Evolutionary conservation across 1,139 yeast species (phyloP).

Genomic region (Nakaseomyces delphensis): DNA sequence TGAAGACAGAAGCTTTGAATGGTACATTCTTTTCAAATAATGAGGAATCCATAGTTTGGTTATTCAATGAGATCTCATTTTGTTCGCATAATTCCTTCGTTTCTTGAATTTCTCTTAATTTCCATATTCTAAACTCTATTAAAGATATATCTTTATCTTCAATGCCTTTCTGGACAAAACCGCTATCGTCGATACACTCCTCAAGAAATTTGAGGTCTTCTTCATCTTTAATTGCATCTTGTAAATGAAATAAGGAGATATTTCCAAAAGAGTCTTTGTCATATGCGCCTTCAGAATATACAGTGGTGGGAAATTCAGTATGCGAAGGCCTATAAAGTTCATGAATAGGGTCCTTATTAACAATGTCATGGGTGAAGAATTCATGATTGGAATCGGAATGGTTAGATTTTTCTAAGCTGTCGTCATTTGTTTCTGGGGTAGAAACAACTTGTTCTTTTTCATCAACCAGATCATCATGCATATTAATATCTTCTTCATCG

Average conservation of each 20-base stretch:
- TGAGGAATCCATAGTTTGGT: slow-evolving; percentile 29
- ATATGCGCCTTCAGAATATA: slow-evolving; percentile 23
- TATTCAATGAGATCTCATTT: slow-evolving; percentile 7
- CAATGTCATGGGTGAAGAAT: background rate
- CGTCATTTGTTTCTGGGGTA: slow-evolving; percentile 8
- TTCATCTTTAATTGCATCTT: slow-evolving; percentile 52
- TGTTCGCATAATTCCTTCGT: background rate
- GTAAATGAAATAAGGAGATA: slow-evolving; percentile 46
- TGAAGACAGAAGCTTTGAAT: slow-evolving; percentile 67
- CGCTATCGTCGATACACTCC: slow-evolving; percentile 34
- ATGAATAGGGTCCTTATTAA: background rate
- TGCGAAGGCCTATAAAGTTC: slow-evolving; percentile 20
- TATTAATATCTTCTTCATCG: slow-evolving; percentile 11
- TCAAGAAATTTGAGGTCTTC: slow-evolving; percentile 59
- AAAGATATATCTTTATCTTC: background rate
- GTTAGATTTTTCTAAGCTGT: background rate
- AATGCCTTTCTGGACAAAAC: slow-evolving; percentile 5
- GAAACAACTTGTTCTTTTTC: slow-evolving; percentile 6
- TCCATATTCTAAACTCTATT: slow-evolving; percentile 22
- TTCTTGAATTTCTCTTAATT: slow-evolving; percentile 8
- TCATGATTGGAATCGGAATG: background rate
- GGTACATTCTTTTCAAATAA: slow-evolving; percentile 49
- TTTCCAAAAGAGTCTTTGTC: slow-evolving; percentile 10
- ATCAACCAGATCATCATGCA: background rate
- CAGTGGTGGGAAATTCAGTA: slow-evolving; percentile 22